Evolutionary conservation across 2,329 filamentous ascomycete genomes (phyloP), one percentile per base, ranked within the genome.

Genomic region (Xylariaceae sp.): DNA sequence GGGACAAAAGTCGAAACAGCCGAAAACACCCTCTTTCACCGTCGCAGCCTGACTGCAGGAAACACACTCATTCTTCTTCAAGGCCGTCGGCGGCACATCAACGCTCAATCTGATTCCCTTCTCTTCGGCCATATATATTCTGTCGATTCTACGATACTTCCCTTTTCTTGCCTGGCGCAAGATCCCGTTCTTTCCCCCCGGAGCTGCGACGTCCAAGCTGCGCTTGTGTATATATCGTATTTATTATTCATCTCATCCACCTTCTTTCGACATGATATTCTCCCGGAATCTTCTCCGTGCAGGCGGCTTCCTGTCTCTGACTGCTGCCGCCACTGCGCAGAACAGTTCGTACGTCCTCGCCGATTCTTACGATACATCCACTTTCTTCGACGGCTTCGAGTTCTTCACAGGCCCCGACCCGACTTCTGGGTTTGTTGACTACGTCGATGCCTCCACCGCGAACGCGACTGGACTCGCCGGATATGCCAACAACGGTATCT

Each of bases 381-480:
- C 78, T 64, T 79, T 78, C 60, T 78, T 78, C 58, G 50, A 65
- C 14, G 59, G 63, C 36, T 78, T 78, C 53, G 64, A 69, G 41
- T 81, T 81, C 62, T 80, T 72, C 61, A 65, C 58, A 36, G 62
- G 59, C 3, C 43, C 62, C 0, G 87, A 92, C 54, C 86, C 86
- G 0, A 92, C 86, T 2, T 53, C 80, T 46, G 87, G 86, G 21
- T 87, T 80, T 52, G 86, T 92, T 51, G 64, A 76, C 44, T 92
- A 88, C 53, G 71, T 80, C 38, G 66, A 75, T 48, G 68, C 71
- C 35, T 41, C 58, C n/a, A 73, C 71, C 2, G 84, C 85, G 39
- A 71, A 74, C 43, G 54, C 59, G n/a, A 59, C 63, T 26, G 71
- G 72, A 12, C 69, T 88, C 7, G 78, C 81, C 46, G 74, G 73